Percentiles rank a stretch among this genome's conserved stretches.
Conservation (phyloP, 495 filamentous ascomycete species). For the Penicillium steckii region DNA sequence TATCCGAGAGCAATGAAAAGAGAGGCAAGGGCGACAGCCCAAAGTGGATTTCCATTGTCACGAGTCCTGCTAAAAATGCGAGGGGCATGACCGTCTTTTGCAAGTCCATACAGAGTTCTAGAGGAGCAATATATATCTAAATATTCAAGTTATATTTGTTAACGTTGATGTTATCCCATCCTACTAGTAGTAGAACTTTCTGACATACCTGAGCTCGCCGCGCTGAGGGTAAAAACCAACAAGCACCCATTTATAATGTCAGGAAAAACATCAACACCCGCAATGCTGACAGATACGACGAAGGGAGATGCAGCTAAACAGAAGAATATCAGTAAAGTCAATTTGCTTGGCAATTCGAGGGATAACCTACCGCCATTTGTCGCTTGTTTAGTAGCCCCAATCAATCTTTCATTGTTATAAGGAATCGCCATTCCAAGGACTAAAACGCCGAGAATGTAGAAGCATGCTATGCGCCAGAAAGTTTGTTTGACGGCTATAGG, state of each 20-base stretch:
- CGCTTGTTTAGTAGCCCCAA: constrained; percentile 44
- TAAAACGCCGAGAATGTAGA: constrained; percentile 73
- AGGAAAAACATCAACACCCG: constrained; percentile 46
- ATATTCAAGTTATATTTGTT: no score
- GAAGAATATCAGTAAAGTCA: neutral
- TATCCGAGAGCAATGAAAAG: neutral
- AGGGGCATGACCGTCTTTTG: neutral
- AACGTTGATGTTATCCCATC: neutral
- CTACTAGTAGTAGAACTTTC: neutral
- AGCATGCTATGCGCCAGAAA: constrained; percentile 72
- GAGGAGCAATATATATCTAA: neutral
- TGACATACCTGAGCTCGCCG: neutral
- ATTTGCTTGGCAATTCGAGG: neutral
- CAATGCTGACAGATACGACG: constrained; percentile 67
- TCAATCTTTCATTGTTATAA: constrained; percentile 42
- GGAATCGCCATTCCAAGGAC: constrained; percentile 74
- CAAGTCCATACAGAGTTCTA: neutral
- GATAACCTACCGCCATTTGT: constrained; percentile 39
- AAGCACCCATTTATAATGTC: neutral
- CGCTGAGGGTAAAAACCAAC: neutral
- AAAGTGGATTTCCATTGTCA: neutral
- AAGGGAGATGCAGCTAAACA: constrained; percentile 62
- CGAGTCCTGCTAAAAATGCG: neutral
- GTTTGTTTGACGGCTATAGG: constrained; percentile 71
- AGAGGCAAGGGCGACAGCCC: neutral